phyloP scores from a whole-genome alignment of 129 eudicot genomes.

The Arctium lappa region DNA sequence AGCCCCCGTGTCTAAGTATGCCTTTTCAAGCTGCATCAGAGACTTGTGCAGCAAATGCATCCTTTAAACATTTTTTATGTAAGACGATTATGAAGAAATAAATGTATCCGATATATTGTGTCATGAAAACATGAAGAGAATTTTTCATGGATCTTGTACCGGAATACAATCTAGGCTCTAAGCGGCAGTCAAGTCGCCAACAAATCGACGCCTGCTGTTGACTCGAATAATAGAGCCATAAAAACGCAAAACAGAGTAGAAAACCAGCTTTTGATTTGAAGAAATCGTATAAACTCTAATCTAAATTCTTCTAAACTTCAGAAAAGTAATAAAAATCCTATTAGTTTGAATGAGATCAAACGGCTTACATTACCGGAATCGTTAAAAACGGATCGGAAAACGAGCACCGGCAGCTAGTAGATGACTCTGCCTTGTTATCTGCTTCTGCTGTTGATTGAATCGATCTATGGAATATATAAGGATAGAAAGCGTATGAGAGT shows the following conservation, averaged over 20 bases:
- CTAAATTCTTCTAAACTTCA: neutral
- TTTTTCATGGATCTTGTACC: constrained; percentile 44
- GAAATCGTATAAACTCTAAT: neutral
- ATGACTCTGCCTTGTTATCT: neutral
- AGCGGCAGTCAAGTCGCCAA: constrained; percentile 57
- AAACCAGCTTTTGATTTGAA: neutral
- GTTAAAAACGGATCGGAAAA: neutral
- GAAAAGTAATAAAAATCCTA: neutral
- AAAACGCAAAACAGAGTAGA: neutral
- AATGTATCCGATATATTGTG: constrained; percentile 37
- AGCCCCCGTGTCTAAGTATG: constrained; percentile 74
- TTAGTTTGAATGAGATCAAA: neutral
- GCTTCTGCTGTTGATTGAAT: neutral
- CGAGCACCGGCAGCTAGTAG: neutral
- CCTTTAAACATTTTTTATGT: no score
- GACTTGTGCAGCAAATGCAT: neutral
- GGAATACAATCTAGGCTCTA: constrained; percentile 45
- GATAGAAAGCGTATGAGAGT: neutral
- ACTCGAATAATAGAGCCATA: constrained; percentile 40
- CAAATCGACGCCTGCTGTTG: constrained; percentile 57
- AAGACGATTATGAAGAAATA: neutral
- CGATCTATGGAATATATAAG: neutral
- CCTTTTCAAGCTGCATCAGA: constrained; percentile 8
- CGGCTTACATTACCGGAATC: neutral
- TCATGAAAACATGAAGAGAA: constrained; percentile 11